Evolutionary conservation across 495 filamentous ascomycete species (phyloP).

Genomic region (Tuber microsphaerosporum): DNA sequence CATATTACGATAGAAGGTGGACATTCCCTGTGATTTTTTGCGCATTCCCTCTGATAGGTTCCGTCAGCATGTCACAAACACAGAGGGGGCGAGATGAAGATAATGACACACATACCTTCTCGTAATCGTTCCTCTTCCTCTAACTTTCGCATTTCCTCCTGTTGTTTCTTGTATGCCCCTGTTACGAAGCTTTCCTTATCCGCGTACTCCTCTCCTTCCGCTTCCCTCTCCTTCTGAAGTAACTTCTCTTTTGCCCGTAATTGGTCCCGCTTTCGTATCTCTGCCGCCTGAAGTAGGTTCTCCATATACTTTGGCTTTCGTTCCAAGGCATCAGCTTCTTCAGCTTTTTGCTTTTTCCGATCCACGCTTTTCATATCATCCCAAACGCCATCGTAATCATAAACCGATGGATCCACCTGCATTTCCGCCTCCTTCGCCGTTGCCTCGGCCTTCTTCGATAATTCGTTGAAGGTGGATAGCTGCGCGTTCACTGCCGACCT

Average conservation of each 20-base stretch:
- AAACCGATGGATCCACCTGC: constrained; percentile 59
- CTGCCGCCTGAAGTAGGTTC: constrained; percentile 68
- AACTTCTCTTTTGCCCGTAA: constrained; percentile 80
- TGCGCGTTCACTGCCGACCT: constrained; percentile 33
- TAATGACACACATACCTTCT: constrained; percentile 56
- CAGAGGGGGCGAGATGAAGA: constrained; percentile 44
- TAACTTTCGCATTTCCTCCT: constrained; percentile 67
- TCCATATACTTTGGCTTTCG: constrained; percentile 76
- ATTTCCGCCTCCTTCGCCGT: constrained; percentile 53
- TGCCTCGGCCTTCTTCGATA: constrained; percentile 51
- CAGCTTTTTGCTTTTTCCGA: constrained; percentile 43
- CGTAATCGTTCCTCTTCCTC: constrained; percentile 71
- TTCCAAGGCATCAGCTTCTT: constrained; percentile 43
- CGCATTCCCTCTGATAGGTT: constrained; percentile 25
- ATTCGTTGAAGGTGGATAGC: constrained; percentile 25
- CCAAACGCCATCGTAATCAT: constrained; percentile 69
- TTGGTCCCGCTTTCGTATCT: constrained; percentile 80
- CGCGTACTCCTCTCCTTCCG: constrained; percentile 85
- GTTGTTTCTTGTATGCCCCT: constrained; percentile 87
- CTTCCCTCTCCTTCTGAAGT: constrained; percentile 78
- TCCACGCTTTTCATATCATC: constrained; percentile 51
- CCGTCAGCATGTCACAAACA: constrained; percentile 2
- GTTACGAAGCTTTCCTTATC: constrained; percentile 98
- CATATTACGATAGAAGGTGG: constrained; percentile 76
- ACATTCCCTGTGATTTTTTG: constrained; percentile 68